Evolutionary conservation across 2,329 filamentous ascomycete species (phyloP).

Genomic region (Colletotrichum sidae): DNA sequence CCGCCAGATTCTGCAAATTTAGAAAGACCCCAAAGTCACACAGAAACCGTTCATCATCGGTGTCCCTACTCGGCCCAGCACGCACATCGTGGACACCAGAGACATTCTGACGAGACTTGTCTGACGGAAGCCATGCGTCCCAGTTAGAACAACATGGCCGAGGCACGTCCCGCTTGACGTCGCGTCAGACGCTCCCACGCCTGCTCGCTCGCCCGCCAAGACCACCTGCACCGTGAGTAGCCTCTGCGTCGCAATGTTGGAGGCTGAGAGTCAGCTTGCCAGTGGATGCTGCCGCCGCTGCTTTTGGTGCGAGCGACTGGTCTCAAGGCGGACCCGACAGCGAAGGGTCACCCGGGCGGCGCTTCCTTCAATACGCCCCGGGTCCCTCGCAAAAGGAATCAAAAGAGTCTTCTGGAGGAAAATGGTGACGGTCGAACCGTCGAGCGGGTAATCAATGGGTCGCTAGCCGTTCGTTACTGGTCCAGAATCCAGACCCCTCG

Average conservation of each 20-base stretch:
- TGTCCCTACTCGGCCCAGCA: not conserved
- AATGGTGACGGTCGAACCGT: slow-evolving; percentile 1
- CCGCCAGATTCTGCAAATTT: too few relatives aligned
- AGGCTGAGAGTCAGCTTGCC: slow-evolving; percentile 13
- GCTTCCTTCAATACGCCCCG: slow-evolving; percentile 25
- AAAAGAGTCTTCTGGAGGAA: too few relatives aligned
- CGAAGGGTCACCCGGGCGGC: slow-evolving; percentile 30
- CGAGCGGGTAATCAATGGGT: slow-evolving; percentile 17
- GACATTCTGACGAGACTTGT: slow-evolving; percentile 34
- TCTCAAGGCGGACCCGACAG: slow-evolving; percentile 23
- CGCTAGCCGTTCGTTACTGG: slow-evolving; percentile 8
- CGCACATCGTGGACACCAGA: slow-evolving; percentile 8
- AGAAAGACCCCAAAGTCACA: too few relatives aligned
- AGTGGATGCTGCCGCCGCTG: slow-evolving; percentile 33
- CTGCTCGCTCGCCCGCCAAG: not conserved
- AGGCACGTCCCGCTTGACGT: not conserved
- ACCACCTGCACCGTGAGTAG: not conserved
- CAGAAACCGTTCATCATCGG: not conserved
- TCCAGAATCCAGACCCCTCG: slow-evolving; percentile 5
- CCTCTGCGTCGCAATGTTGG: slow-evolving; percentile 1
- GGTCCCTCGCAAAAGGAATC: slow-evolving; percentile 4
- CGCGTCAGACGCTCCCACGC: slow-evolving; percentile 7
- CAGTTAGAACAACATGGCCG: not conserved
- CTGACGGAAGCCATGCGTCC: slow-evolving; percentile 15
- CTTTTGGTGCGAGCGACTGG: slow-evolving; percentile 19